Evolutionary conservation across 768 basidiomycete species (phyloP), one percentile per base, ranked within the genome.

Genomic region (Auricularia auricula-judae): DNA sequence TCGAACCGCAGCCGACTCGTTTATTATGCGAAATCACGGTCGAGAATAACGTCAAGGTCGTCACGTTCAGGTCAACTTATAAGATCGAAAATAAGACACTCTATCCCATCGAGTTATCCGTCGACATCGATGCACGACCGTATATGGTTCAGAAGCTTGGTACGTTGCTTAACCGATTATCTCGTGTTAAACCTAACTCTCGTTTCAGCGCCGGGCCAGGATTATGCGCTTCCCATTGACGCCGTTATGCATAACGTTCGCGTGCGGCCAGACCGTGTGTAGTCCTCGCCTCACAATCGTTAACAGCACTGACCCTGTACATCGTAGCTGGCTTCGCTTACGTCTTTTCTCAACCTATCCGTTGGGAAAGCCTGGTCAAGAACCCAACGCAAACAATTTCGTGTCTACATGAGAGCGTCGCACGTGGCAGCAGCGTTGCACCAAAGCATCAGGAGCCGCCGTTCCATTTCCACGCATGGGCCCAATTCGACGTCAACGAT

Each of bases 381-480:
- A 71, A 84, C 77, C 79, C 79, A 0, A 73, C 75, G 53, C 85
- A 95, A 54, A 88, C 91, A 1, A 81, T 98, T 64, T 86, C 84
- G 54, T 99, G 97, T 74, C 86, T 33, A 2, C 56, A 59, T 29
- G 56, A 59, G 14, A 59, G 56, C 23, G 34, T 35, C 23, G 56
- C 29, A 7, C 34, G 29, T 8, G 23, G 29, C 12, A 23, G 56
- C 18, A 35, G 10, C 10, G 56, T 89, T 56, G 92, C 95, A 70
- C 80, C 83, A 36, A 86, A 93, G 68, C 78, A 86, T 0, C 80
- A 79, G 54, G 95, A 98, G 71, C 89, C 92, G 12, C 85, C 93
- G 3, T 99, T 98, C 81, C 86, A 92, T 35, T 91, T 98, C 77
- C 96, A 98, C 71, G 89, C 89, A 7, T 95, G 88, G 81, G 89